phyloP scores from a whole-genome alignment of 768 basidiomycete species.

The Lentinula sp. region DNA sequence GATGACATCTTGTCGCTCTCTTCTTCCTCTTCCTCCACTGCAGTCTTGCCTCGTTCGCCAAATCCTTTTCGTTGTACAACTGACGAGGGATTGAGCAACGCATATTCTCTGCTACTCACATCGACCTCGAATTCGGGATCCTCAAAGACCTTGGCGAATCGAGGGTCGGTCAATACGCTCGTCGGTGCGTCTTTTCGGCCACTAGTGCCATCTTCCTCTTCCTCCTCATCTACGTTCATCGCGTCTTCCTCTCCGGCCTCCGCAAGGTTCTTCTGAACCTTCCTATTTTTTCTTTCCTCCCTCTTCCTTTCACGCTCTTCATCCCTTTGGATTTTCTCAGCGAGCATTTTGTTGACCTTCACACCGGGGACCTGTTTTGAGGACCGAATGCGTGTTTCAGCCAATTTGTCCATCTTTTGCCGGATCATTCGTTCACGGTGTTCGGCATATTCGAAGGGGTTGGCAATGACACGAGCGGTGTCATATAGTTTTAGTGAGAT shows the following conservation, averaged over 20 bases:
- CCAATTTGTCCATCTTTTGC: slow-evolving; percentile 89
- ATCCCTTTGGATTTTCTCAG: slow-evolving; percentile 72
- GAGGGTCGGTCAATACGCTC: slow-evolving; percentile 73
- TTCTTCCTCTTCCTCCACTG: slow-evolving; percentile 85
- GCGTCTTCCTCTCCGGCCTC: slow-evolving; percentile 25
- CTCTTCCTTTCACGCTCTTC: slow-evolving; percentile 55
- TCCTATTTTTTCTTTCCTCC: slow-evolving; percentile 47
- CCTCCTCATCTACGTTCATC: slow-evolving; percentile 26
- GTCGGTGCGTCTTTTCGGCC: slow-evolving; percentile 20
- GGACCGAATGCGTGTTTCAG: slow-evolving; percentile 86
- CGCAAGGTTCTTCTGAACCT: slow-evolving; percentile 27
- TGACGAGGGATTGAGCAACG: slow-evolving; percentile 87
- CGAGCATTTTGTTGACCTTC: slow-evolving; percentile 77
- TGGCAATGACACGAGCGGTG: slow-evolving; percentile 90
- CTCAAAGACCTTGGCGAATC: slow-evolving; percentile 88
- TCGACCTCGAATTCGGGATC: slow-evolving; percentile 91
- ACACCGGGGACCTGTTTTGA: slow-evolving; percentile 47
- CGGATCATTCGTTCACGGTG: slow-evolving; percentile 84
- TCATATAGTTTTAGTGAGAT: slow-evolving; percentile 93
- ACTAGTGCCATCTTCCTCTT: slow-evolving; percentile 18
- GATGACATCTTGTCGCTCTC: slow-evolving; percentile 71
- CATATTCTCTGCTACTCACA: slow-evolving; percentile 81
- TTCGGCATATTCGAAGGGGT: slow-evolving; percentile 94
- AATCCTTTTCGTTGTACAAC: slow-evolving; percentile 39
- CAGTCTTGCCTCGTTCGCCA: slow-evolving; percentile 52